Evolutionary conservation across 306 rosid species (phyloP).

Genomic region (Mucuna pruriens): DNA sequence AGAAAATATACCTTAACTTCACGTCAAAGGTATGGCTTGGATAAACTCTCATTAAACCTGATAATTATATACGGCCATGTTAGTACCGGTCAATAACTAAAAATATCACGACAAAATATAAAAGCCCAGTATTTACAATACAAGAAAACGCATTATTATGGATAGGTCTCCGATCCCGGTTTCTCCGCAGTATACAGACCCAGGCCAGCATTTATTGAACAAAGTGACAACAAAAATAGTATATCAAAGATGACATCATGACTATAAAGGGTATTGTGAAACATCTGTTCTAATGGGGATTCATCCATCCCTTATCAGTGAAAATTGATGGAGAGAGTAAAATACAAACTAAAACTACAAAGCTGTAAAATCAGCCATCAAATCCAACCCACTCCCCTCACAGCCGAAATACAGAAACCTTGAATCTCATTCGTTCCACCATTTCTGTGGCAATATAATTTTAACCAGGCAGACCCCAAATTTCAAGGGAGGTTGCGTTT

Average conservation of each 20-base stretch:
- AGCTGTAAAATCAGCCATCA: slow-evolving; percentile 44
- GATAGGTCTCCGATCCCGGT: not conserved
- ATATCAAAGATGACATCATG: slow-evolving; percentile 6
- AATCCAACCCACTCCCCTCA: slow-evolving; percentile 22
- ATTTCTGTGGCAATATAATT: slow-evolving; percentile 19
- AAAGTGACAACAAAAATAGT: not conserved
- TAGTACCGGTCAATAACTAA: slow-evolving; percentile 16
- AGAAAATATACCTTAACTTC: not conserved
- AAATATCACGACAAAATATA: not conserved
- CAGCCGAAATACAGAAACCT: slow-evolving; percentile 23
- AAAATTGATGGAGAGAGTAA: slow-evolving; percentile 29
- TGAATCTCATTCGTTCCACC: slow-evolving; percentile 18
- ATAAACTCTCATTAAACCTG: not conserved
- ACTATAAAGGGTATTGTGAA: slow-evolving; percentile 14
- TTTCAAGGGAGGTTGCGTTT: slow-evolving; percentile 22
- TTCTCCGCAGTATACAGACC: not conserved
- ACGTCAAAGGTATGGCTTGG: slow-evolving; percentile 12
- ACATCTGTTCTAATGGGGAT: slow-evolving; percentile 27
- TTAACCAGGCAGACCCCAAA: slow-evolving; percentile 31
- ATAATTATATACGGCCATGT: not conserved
- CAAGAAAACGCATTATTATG: not conserved
- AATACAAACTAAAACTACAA: slow-evolving; percentile 37
- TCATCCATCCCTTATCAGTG: slow-evolving; percentile 4
- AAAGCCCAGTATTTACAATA: not conserved
- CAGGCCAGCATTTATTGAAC: slow-evolving; percentile 15